Percentiles rank a stretch among this genome's conserved stretches.
These are phyloP conservation scores for Gnaphalium uliginosum DNA, from an alignment of 129 eudicot species.

Conservation along the genomic window DNA sequence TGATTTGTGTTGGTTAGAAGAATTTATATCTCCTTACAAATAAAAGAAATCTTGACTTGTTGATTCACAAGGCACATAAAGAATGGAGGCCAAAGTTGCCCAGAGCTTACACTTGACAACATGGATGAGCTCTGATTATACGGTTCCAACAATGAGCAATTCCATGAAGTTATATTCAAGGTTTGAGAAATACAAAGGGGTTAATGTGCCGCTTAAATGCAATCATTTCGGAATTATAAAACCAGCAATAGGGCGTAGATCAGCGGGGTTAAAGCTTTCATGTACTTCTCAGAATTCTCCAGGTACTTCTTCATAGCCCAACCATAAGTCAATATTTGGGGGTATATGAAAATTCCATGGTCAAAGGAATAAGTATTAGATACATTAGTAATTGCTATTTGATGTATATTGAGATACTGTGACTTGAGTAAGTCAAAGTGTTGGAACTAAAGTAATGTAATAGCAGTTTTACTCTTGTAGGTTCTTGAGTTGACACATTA, in stretches of 20 bases:
- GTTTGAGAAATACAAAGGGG: conserved; percentile 37
- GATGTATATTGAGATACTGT: conserved; percentile 1
- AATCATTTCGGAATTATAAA: conserved; percentile 31
- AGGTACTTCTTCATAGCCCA: conserved; percentile 48
- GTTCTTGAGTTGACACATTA: conserved; percentile 9
- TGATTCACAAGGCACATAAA: conserved; percentile 21
- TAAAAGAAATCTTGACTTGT: neutral
- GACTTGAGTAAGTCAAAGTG: neutral
- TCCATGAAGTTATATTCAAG: conserved; percentile 44
- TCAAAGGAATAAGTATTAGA: conserved; percentile 6
- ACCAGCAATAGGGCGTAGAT: conserved; percentile 32
- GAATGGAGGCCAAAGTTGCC: conserved; percentile 54
- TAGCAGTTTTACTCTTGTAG: conserved; percentile 1
- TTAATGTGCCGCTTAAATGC: conserved; percentile 27
- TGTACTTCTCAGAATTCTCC: conserved; percentile 58
- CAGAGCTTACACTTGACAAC: conserved; percentile 46
- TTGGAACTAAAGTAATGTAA: conserved; percentile 16
- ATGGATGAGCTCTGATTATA: conserved; percentile 46
- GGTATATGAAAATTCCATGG: conserved; percentile 12
- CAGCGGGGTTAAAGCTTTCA: conserved; percentile 45
- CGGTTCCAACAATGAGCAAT: conserved; percentile 35
- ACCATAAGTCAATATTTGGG: neutral
- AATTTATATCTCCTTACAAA: neutral
- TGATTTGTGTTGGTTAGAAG: neutral
- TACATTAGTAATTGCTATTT: neutral